Evolutionary conservation across 768 basidiomycete genomes (phyloP).

Genomic region (Exidia glandulosa): DNA sequence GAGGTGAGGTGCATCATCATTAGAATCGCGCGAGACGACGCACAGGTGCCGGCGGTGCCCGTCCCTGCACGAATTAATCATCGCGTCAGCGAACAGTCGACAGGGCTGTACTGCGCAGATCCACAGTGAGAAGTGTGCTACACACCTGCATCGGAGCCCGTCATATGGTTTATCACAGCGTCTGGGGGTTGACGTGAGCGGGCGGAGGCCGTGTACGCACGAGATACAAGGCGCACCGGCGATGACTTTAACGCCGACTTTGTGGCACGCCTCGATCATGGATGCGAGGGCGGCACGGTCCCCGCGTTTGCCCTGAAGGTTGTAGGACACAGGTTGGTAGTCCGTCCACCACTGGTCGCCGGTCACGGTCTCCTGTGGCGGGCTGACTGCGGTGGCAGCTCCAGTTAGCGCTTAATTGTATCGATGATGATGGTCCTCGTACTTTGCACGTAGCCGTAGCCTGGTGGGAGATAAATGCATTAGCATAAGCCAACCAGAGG

Average conservation of each 20-base stretch:
- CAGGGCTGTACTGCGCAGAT: too few species aligned
- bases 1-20: neutral
- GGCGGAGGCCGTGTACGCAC: neutral
- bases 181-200: neutral
- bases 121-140: neutral
- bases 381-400: slow-evolving; percentile 23
- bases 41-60: neutral
- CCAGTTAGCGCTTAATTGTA: neutral
- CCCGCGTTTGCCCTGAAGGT: slow-evolving; percentile 52
- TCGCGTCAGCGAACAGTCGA: neutral
- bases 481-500: neutral
- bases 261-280: slow-evolving; percentile 41
- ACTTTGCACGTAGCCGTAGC: slow-evolving; percentile 59
- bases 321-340: slow-evolving; percentile 61
- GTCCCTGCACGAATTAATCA: neutral
- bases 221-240: slow-evolving; percentile 21
- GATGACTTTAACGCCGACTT: slow-evolving; percentile 47
- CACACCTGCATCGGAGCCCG: neutral
- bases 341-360: slow-evolving; percentile 59
- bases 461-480: neutral
- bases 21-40: neutral
- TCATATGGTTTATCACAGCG: neutral
- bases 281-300: slow-evolving; percentile 36
- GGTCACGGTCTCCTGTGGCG: slow-evolving; percentile 45
- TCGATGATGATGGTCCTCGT: neutral